Evolutionary conservation across 2,329 filamentous ascomycete genomes (phyloP).

Genomic region (Capronia coronata): DNA sequence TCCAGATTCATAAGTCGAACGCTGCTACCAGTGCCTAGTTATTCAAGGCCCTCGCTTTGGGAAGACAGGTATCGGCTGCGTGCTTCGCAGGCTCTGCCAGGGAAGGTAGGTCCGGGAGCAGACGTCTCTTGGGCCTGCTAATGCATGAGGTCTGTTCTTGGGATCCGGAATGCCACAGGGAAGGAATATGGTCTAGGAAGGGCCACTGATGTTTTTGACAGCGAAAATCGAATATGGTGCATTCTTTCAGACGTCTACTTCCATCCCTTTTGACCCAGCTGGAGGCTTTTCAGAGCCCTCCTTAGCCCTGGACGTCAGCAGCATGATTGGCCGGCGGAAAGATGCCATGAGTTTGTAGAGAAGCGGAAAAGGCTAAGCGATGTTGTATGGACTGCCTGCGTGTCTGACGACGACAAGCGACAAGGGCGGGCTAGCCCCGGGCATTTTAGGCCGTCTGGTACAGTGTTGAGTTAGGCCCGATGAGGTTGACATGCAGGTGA

Average conservation of each 20-base stretch:
- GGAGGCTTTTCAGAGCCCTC: constrained; percentile 15
- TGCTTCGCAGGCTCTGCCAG: neutral
- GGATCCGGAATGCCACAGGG: constrained; percentile 12
- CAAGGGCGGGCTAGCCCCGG: constrained; percentile 9
- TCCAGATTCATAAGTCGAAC: neutral
- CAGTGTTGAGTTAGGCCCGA: neutral
- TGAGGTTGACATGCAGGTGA: constrained; percentile 11
- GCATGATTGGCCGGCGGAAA: constrained; percentile 18
- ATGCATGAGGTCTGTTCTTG: constrained; percentile 9
- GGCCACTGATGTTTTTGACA: constrained; percentile 5
- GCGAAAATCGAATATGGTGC: neutral
- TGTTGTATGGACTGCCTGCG: constrained; percentile 15
- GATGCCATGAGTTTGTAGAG: constrained; percentile 6
- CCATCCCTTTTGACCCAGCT: constrained; percentile 17
- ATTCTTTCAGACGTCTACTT: constrained; percentile 1
- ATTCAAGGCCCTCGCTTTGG: neutral
- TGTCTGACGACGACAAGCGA: constrained; percentile 22
- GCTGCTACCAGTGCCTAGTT: constrained; percentile 3
- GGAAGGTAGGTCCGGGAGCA: neutral
- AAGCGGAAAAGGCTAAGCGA: constrained; percentile 14
- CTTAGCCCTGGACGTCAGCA: constrained; percentile 3
- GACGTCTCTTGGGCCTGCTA: neutral
- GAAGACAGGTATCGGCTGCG: neutral
- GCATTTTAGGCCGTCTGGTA: neutral
- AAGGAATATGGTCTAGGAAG: constrained; percentile 6